Evolutionary conservation across 176 grass and related monocot genomes (phyloP).

Genomic region (Tillandsia leiboldiana): DNA sequence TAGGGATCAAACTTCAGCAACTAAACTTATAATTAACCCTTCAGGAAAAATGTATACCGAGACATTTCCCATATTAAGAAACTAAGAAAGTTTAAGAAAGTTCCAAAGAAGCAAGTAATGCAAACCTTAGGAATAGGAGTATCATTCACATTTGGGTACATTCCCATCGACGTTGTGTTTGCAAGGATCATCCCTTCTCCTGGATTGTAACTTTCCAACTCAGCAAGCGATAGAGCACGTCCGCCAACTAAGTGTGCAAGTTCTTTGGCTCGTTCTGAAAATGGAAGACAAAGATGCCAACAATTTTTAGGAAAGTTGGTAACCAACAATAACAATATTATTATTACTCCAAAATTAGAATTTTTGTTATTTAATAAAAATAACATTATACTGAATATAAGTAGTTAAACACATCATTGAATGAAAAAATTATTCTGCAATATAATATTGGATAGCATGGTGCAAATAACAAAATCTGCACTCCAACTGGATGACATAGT

Average conservation of each 20-base stretch:
- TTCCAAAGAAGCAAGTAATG: not conserved
- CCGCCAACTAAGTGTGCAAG: slow-evolving; percentile 77
- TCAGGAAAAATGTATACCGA: too few species aligned
- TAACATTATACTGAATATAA: too few species aligned
- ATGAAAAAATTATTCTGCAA: too few species aligned
- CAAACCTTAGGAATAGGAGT: slow-evolving; percentile 86
- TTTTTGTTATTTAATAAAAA: not conserved
- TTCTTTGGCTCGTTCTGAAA: slow-evolving; percentile 69
- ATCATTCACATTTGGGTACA: slow-evolving; percentile 85
- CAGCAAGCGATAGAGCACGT: slow-evolving; percentile 67
- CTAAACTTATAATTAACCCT: too few species aligned
- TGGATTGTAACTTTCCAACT: slow-evolving; percentile 84
- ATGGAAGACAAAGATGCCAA: slow-evolving; percentile 8
- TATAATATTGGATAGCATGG: too few species aligned
- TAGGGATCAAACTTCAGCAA: too few species aligned
- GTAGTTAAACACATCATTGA: too few species aligned
- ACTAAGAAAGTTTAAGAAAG: not conserved
- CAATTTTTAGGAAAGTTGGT: not conserved
- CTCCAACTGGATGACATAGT: too few species aligned
- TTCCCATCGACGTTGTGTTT: slow-evolving; percentile 94
- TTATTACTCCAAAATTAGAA: not conserved
- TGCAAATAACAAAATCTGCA: too few species aligned
- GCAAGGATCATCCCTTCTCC: slow-evolving; percentile 95
- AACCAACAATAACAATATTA: not conserved
- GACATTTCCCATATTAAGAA: too few species aligned